Evolutionary conservation across 2,329 filamentous ascomycete genomes (phyloP), one percentile per base, ranked within the genome.

Genomic region (Hymenoscyphus albidus): DNA sequence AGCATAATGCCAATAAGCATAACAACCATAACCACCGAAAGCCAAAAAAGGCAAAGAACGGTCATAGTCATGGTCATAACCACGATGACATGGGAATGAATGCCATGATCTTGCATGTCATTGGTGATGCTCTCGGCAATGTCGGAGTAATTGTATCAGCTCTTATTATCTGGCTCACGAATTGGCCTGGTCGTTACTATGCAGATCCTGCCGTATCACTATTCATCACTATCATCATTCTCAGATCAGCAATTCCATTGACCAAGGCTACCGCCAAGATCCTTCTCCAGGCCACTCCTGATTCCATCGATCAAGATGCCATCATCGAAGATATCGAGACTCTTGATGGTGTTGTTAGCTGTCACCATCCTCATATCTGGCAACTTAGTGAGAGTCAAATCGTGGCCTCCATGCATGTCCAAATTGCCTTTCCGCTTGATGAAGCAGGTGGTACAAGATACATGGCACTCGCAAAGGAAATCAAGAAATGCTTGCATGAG

Each of bases 351-450:
- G 90, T 99, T 58, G 82, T 95, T 67, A 92, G 90, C 75, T 97
- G 93, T 74, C 95, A 99, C 78, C 94, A 99, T 76, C 84, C 99
- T 27, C 95, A 99, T 76, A 93, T 99, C 67, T 99, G 95, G 95
- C 94, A 98, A 77, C 85, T 99, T 40, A 96, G 91, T 16, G 94
- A 98, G 75, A 95, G 93, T 61, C 97, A 97, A 80, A 83, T 97
- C 40, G 90, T 99, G 44, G 94, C 95, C 13, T 95, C 91, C 12
- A 86, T 99, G 78, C 95, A 99, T 75, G 89, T 99, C 56, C 92
- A 97, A 76, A 90, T 99, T 27, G 88, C 88, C 58, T 97, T 96
- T 76, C 91, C 93, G 70, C 93, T 96, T 76, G 89, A 93, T 74
- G 91, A 90, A 59, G 87, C 93, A 70, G 89, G 89, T 54, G 86